Evolutionary conservation across 2,329 filamentous ascomycete genomes (phyloP).

Genomic region (Neospermospora avenae): DNA sequence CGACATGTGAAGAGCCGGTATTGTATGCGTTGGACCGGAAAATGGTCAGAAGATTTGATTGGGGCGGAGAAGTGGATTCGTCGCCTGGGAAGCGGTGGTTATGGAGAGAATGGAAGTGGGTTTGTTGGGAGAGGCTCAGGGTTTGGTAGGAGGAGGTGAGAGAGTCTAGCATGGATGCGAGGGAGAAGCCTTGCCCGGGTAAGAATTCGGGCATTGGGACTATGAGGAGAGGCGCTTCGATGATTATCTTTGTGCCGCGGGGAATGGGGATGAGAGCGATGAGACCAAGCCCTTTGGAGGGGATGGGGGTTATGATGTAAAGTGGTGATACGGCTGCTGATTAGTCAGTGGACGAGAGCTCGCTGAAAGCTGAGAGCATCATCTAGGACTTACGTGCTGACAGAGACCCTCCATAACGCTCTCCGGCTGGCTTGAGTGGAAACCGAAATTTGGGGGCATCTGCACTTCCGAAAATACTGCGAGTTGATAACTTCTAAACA

Average conservation of each 20-base stretch:
- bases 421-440: neutral
- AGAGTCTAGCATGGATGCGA: conserved; percentile 35
- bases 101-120: conserved; percentile 19
- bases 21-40: conserved; percentile 25
- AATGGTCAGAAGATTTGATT: conserved; percentile 27
- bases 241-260: conserved; percentile 39
- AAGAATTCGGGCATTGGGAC: conserved; percentile 30
- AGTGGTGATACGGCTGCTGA: neutral
- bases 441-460: neutral
- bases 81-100: conserved; percentile 19
- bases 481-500: too few relatives aligned
- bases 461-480: neutral
- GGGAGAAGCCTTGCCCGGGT: conserved; percentile 33
- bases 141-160: conserved; percentile 29
- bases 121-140: conserved; percentile 13
- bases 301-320: conserved; percentile 32
- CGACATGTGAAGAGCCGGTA: conserved; percentile 33
- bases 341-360: neutral
- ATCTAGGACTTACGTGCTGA: neutral
- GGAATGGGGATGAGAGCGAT: conserved; percentile 38
- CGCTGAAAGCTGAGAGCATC: too few relatives aligned
- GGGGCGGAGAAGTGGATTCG: conserved; percentile 27
- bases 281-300: conserved; percentile 42
- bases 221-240: conserved; percentile 38
- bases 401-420: neutral